These are phyloP conservation scores for Adansonia madagascariensis DNA, from an alignment of 441 rosid species.

Conservation along the genomic window DNA sequence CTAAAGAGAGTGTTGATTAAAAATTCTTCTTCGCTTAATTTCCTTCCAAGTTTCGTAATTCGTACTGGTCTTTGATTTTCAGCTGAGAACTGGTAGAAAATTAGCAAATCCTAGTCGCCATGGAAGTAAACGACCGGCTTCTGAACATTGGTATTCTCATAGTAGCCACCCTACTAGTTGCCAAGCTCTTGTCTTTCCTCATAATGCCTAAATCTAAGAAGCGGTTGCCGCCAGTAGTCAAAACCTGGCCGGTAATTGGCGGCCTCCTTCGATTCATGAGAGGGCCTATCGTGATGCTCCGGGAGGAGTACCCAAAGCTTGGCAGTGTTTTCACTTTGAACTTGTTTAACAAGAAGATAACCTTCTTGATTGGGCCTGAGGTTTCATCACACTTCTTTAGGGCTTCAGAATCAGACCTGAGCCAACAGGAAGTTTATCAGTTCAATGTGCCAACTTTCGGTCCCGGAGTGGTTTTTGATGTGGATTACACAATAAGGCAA, in stretches of 20 bases:
- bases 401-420: constrained; percentile 86
- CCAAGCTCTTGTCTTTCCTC: constrained; percentile 74
- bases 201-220: constrained; percentile 59
- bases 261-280: constrained; percentile 75
- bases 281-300: constrained; percentile 85
- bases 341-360: constrained; percentile 76
- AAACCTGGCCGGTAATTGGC: constrained; percentile 71
- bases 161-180: constrained; percentile 67
- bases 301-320: constrained; percentile 85
- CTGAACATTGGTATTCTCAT: constrained; percentile 61
- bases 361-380: constrained; percentile 93
- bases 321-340: constrained; percentile 95
- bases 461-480: constrained; percentile 97
- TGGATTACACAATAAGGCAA: constrained; percentile 84
- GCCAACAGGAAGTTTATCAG: constrained; percentile 98
- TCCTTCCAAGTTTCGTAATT: background rate
- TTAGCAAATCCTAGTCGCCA: constrained; percentile 15
- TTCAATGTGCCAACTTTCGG: constrained; percentile 99
- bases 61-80: constrained; percentile 11
- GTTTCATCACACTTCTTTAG: constrained; percentile 97
- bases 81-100: constrained; percentile 11
- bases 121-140: constrained; percentile 62
- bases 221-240: constrained; percentile 77
- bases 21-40: background rate
- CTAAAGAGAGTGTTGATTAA: background rate